Conservation (phyloP, 1,139 yeast genomes). For the Diutina ranongensis region DNA sequence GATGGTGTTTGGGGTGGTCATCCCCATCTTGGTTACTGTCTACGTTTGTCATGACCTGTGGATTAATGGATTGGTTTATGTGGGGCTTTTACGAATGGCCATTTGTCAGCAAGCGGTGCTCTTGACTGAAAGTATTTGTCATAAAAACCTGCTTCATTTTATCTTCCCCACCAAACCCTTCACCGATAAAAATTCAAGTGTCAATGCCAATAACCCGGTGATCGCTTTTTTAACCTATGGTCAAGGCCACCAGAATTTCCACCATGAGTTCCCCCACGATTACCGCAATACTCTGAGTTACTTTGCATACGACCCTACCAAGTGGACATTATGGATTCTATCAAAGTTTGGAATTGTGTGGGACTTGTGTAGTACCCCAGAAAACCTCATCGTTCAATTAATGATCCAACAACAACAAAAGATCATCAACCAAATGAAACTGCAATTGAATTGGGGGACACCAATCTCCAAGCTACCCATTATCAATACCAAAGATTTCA, state of each 20-base stretch:
- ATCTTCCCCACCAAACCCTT: slow-evolving; percentile 43
- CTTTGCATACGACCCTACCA: slow-evolving; percentile 56
- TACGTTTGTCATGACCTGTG: slow-evolving; percentile 29
- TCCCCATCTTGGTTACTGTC: slow-evolving; percentile 39
- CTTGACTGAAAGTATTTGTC: slow-evolving; percentile 51
- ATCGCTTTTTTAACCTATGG: slow-evolving; percentile 50
- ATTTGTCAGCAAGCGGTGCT: slow-evolving; percentile 48
- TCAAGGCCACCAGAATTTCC: slow-evolving; percentile 54
- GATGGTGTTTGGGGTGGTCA: slow-evolving; percentile 30
- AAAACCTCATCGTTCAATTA: slow-evolving; percentile 42
- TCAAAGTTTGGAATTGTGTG: slow-evolving; percentile 28
- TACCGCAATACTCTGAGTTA: slow-evolving; percentile 38
- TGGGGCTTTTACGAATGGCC: slow-evolving; percentile 49
- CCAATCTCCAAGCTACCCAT: slow-evolving; percentile 59
- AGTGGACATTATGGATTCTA: slow-evolving; percentile 40
- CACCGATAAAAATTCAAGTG: slow-evolving; percentile 49
- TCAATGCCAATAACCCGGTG: slow-evolving; percentile 36
- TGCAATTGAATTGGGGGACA: slow-evolving; percentile 68
- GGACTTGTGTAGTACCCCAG: slow-evolving; percentile 28
- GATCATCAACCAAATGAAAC: slow-evolving; percentile 43
- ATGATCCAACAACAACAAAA: slow-evolving; percentile 56
- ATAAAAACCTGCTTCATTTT: slow-evolving; percentile 31
- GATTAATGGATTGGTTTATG: slow-evolving; percentile 46
- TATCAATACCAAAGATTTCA: slow-evolving; percentile 39
- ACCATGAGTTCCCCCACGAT: slow-evolving; percentile 67